These are phyloP conservation scores for Paxillus rubicundulus DNA, from an alignment of 768 basidiomycete genomes.

Conservation along the genomic window DNA sequence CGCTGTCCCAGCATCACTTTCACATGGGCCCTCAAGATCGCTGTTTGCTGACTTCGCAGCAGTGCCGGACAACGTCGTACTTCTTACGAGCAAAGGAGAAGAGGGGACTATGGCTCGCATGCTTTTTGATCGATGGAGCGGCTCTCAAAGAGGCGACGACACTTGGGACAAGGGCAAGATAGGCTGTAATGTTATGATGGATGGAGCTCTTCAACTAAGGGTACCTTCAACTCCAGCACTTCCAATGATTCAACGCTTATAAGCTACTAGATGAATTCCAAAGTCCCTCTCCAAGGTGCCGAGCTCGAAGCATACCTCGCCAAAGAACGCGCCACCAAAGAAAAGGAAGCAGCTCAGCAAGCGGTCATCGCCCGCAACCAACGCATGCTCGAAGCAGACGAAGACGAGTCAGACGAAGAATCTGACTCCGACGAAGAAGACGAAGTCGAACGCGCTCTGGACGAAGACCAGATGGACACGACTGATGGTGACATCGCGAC, in stretches of 20 bases:
- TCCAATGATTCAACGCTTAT: slow-evolving; percentile 3
- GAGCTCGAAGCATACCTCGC: slow-evolving; percentile 82
- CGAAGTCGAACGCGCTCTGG: slow-evolving; percentile 49
- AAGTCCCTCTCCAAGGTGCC: slow-evolving; percentile 83
- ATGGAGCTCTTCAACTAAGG: slow-evolving; percentile 62
- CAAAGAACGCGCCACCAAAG: slow-evolving; percentile 72
- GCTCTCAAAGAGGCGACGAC: slow-evolving; percentile 70
- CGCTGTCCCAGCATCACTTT: slow-evolving; percentile 88
- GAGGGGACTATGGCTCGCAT: slow-evolving; percentile 75
- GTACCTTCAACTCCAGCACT: slow-evolving; percentile 38
- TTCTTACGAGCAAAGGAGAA: slow-evolving; percentile 79
- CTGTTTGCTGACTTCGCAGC: slow-evolving; percentile 86
- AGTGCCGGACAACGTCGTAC: slow-evolving; percentile 79
- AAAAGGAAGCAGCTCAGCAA: slow-evolving; percentile 84
- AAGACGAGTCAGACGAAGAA: slow-evolving; percentile 75
- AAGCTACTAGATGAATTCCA: slow-evolving; percentile 69
- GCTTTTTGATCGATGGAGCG: slow-evolving; percentile 86
- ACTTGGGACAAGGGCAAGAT: slow-evolving; percentile 91
- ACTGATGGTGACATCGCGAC: slow-evolving; percentile 32
- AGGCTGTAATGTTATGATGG: slow-evolving; percentile 82
- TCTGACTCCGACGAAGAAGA: slow-evolving; percentile 70
- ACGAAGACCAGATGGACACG: slow-evolving; percentile 47
- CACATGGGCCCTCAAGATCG: slow-evolving; percentile 85
- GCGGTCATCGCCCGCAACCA: slow-evolving; percentile 80
- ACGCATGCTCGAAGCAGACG: slow-evolving; percentile 91